These are phyloP conservation scores for Gentiana dahurica DNA, from an alignment of 257 asterid species.

Conservation along the genomic window DNA sequence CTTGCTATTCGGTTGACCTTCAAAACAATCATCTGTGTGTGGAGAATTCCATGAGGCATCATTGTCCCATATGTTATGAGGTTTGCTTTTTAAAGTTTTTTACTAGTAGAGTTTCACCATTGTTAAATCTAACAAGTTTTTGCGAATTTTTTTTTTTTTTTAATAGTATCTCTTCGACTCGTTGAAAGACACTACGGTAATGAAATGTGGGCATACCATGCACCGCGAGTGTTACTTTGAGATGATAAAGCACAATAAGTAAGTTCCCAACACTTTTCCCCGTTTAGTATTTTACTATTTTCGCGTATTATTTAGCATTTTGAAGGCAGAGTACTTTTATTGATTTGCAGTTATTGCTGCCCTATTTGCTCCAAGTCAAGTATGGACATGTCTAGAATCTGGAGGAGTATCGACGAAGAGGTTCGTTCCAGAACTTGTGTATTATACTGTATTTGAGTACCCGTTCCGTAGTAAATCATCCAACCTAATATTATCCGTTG, in stretches of 20 bases:
- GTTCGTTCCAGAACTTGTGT: slow-evolving; percentile 16
- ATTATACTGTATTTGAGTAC: too few species aligned
- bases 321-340: background rate
- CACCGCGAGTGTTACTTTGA: slow-evolving; percentile 78
- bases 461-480: too few species aligned
- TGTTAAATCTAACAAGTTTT: slow-evolving; percentile 1
- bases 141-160: slow-evolving; percentile 6
- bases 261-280: slow-evolving; percentile 12
- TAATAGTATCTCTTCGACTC: slow-evolving; percentile 84
- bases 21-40: slow-evolving; percentile 68
- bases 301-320: background rate
- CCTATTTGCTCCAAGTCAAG: slow-evolving; percentile 86
- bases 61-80: slow-evolving; percentile 96
- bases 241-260: slow-evolving; percentile 87
- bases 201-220: slow-evolving; percentile 99
- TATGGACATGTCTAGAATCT: slow-evolving; percentile 64
- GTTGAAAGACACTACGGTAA: slow-evolving; percentile 70
- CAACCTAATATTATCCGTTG: too few species aligned
- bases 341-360: slow-evolving; percentile 61
- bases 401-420: slow-evolving; percentile 84
- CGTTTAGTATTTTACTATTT: background rate
- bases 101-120: background rate
- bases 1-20: slow-evolving; percentile 65
- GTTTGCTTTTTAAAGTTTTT: slow-evolving; percentile 18
- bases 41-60: slow-evolving; percentile 95